Evolutionary conservation across 257 asterid species (phyloP).

Genomic region (Solanum sejunctum): DNA sequence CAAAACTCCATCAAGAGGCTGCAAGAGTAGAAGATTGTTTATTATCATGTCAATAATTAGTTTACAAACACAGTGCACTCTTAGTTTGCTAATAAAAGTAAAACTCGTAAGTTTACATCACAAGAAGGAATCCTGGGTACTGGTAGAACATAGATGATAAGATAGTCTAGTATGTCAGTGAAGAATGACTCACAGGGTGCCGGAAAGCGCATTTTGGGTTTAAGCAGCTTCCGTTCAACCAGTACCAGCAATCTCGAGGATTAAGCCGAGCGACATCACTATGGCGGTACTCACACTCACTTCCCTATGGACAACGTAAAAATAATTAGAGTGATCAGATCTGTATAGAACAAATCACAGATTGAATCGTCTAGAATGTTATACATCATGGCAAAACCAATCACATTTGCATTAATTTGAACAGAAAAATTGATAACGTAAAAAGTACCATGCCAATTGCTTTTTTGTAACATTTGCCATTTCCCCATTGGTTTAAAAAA

Average conservation of each 20-base stretch:
- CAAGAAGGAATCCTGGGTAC: neutral
- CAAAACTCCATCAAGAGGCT: slow-evolving; percentile 80
- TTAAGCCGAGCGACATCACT: slow-evolving; percentile 77
- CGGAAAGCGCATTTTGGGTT: slow-evolving; percentile 72
- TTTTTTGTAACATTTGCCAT: neutral
- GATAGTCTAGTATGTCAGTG: neutral
- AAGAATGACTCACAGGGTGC: slow-evolving; percentile 63
- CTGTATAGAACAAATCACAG: neutral
- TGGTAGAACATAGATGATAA: neutral
- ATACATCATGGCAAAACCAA: neutral
- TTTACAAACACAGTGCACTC: neutral
- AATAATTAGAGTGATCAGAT: neutral
- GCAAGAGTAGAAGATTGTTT: slow-evolving; percentile 1
- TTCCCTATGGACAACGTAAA: slow-evolving; percentile 36
- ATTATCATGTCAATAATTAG: neutral
- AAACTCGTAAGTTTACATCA: neutral
- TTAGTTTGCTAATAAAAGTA: neutral
- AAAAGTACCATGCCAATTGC: neutral
- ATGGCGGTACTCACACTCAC: slow-evolving; percentile 83
- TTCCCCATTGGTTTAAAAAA: neutral
- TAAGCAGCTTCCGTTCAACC: slow-evolving; percentile 83
- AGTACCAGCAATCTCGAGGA: slow-evolving; percentile 83
- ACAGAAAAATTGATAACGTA: neutral
- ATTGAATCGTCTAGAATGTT: neutral
- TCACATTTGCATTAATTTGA: neutral